Evolutionary conservation across 805 yeast species (phyloP), one percentile per base, ranked within the genome.

Genomic region (Teunomyces barrocoloradensis): DNA sequence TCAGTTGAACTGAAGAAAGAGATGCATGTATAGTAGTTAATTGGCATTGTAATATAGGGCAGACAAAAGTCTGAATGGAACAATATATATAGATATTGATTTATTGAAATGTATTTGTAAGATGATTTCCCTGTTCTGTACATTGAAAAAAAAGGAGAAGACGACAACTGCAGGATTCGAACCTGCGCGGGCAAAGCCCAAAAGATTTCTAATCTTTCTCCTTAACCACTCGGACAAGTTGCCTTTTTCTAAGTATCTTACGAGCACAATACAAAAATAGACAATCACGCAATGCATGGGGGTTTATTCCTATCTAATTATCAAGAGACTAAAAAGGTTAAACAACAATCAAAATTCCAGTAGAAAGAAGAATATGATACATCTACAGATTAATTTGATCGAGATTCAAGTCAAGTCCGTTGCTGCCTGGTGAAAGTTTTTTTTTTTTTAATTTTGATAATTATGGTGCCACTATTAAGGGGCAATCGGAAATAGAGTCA

Each of bases 141-240:
- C 5, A 12, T 15, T 15, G 36, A 13, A 4, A 15, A n/a, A 33
- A 15, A 33, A 6, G n/a, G n/a, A 12, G 10, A 13, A 10, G 3
- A 20, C 84, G 84, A 79, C 84, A 80, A 76, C 84, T 77, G 83
- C 85, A 80, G 85, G 85, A 80, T 66, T 80, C 82, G 85, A 80
- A 79, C 66, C 66, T 62, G 66, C 65, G 66, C 65, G 66, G 66
- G 66, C 64, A 58, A 53, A 61, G 64, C 66, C 65, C 66, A 61
- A 62, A 61, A 61, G 66, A 61, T 62, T 61, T 61, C 65, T 49
- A 52, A 75, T 78, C 82, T 77, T 76, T 76, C 81, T 80, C 82
- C 81, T 77, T 78, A 77, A 77, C 81, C 82, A 73, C 82, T 78
- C 81, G 82, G 82, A 80, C 81, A 78, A 58, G 63, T 59, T 63